Percentiles rank a stretch among this genome's conserved stretches.
These are phyloP conservation scores for Daldinia childiae DNA, from an alignment of 495 filamentous ascomycete genomes.

Conservation along the genomic window DNA sequence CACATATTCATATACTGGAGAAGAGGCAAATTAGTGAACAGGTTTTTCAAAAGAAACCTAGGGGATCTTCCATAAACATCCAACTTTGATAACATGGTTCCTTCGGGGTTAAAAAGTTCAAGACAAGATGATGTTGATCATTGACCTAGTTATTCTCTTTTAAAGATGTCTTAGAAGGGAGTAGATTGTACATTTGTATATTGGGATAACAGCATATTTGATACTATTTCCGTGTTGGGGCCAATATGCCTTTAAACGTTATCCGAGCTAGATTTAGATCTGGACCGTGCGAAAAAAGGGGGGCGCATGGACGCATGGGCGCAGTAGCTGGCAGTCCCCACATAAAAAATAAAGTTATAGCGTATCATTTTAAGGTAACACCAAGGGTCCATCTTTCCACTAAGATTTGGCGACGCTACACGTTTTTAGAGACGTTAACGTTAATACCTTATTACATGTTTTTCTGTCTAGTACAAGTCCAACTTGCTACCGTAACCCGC, in stretches of 20 bases:
- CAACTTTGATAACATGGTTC: not conserved
- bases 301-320: slow-evolving; percentile 3
- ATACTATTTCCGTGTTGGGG: not conserved
- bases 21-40: not conserved
- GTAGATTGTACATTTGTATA: not conserved
- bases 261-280: slow-evolving; percentile 16
- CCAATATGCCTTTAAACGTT: slow-evolving; percentile 16
- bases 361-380: slow-evolving; percentile 33
- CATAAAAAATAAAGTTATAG: slow-evolving; percentile 39
- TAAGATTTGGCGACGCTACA: not conserved
- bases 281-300: slow-evolving; percentile 18
- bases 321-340: slow-evolving; percentile 14
- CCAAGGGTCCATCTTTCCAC: slow-evolving; percentile 17
- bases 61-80: not conserved
- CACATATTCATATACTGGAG: not conserved
- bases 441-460: no score
- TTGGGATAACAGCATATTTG: slow-evolving; percentile 5
- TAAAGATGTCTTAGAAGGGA: not conserved
- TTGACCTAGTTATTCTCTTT: not conserved
- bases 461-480: no score
- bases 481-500: no score
- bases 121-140: not conserved
- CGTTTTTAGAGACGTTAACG: not conserved
- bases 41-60: not conserved
- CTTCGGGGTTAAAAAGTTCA: not conserved